Base-by-base conservation (phyloP, 805 yeast species). In the Metschnikowia chrysomelidarum region DNA sequence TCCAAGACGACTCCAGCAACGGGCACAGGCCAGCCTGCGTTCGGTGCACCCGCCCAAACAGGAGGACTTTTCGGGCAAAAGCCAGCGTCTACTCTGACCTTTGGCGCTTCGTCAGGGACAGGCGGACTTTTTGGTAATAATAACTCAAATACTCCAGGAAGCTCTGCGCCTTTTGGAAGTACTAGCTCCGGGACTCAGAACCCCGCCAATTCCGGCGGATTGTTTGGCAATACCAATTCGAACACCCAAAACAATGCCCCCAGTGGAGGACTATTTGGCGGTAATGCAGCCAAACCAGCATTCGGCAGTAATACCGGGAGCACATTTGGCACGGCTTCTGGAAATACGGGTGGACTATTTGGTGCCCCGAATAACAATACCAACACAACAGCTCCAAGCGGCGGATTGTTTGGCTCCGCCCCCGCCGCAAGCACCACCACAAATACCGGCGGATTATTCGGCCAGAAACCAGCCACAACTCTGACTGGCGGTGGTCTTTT, bases 351-450 rank as follows among this genome's bases (percentile, higher is more conserved):
- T 8, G 51, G 51, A n/a, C 25, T 45, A 8, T 47, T 46, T 24
- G 46, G 41, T 12, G 30, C 24, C 20, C 54, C 55, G 42, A 64
- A 59, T n/a, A 38, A 34, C 16, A 31, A 19, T 6, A 12, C 12
- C 24, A 7, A 8, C 19, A 28, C 9, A 21, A 30, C 19, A 32
- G 27, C 43, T 19, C 40, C 44, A 10, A 19, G 44, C 31, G 53
- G 55, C 10, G 60, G 62, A 12, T 38, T 60, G 21, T 57, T 57
- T 49, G 62, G 59, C 11, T 32, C 29, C 14, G 53, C 9, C 36
- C 28, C 24, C 34, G 34, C n/a, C 40, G 17, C 43, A 27, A 20
- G 40, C 10, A 30, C 27, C 11, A 35, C 36, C 23, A 21, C 41
- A 9, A 32, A 27, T 14, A 36, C 43, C n/a, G 40, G 42, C 4